These are phyloP conservation scores for Aspergillus clavatus DNA, from an alignment of 2,329 filamentous ascomycete genomes.

Conservation along the genomic window DNA sequence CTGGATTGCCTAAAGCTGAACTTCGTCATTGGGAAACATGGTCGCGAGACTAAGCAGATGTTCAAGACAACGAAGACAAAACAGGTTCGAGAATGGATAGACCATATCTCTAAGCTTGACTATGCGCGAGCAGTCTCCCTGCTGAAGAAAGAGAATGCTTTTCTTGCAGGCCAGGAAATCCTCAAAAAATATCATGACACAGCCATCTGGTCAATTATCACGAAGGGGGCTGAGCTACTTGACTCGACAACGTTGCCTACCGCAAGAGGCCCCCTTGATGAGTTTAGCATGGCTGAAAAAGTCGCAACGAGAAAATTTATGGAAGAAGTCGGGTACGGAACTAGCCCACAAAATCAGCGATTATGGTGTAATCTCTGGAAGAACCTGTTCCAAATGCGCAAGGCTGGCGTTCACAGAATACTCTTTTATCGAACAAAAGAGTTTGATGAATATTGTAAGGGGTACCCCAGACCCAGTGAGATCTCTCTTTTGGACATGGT, in stretches of 20 bases:
- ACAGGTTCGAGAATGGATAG: no score
- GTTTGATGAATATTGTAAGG: slow-evolving; percentile 14
- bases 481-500: slow-evolving; percentile 9
- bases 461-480: neutral
- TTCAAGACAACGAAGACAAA: neutral
- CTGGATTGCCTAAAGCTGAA: slow-evolving; percentile 2
- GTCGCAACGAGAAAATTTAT: slow-evolving; percentile 14
- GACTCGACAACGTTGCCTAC: slow-evolving; percentile 10
- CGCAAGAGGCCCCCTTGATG: slow-evolving; percentile 12
- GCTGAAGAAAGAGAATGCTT: slow-evolving; percentile 9
- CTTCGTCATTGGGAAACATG: neutral
- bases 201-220: slow-evolving; percentile 12
- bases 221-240: slow-evolving; percentile 12
- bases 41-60: neutral
- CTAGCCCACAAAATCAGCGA: slow-evolving; percentile 12
- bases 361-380: slow-evolving; percentile 15
- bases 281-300: slow-evolving; percentile 16
- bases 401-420: slow-evolving; percentile 13
- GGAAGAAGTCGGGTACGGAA: slow-evolving; percentile 11
- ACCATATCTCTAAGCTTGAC: neutral
- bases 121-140: slow-evolving; percentile 7
- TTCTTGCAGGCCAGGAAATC: slow-evolving; percentile 6
- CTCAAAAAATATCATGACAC: slow-evolving; percentile 13
- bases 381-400: slow-evolving; percentile 14
- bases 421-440: slow-evolving; percentile 16